Evolutionary conservation across 2,329 filamentous ascomycete species (phyloP), one percentile per base, ranked within the genome.

Genomic region (Cladosporium oxysporum): DNA sequence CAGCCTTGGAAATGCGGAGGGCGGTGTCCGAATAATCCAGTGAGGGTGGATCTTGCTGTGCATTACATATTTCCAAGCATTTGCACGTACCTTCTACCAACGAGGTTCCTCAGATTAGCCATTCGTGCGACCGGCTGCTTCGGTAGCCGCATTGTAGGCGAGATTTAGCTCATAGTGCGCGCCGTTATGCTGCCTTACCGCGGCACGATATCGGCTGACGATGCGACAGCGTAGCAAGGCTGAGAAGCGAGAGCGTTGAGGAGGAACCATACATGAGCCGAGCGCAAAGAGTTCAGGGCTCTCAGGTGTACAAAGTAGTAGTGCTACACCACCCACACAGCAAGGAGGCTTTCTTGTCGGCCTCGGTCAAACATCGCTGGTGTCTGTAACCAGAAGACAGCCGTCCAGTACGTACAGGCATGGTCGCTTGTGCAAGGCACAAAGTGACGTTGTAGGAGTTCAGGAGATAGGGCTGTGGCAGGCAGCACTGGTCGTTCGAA

Each of bases 1-100:
- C 31, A 23, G 55, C 33, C 55, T 58, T 58, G 55, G 55, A 35
- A 41, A 21, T 33, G 55, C 55, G 55, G 55, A 58, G 55, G 16
- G 55, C 55, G 55, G 31, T 58, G 55, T 37, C 52, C 1, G 16
- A 16, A 18, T n/a, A 31, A 55, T 31, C 29, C 29, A 57, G 49
- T 52, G 23, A 29, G 49, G 21, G 31, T 58, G 55, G 52, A 55
- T 21, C n/a, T 33, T 21, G 28, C 3, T 44, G 18, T 21, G 37
- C 18, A 44, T 44, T 44, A 44, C n/a, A n/a, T 5, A 47, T 12
- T 47, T 55, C 52, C 52, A 55, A 55, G 52, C 52, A 55, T 55
- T 21, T 31, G 29, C 28, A 33, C 31, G 52, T 31, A 47, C 41
- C 41, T 8, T 2, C 49, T 16, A 58, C 55, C 55, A 58, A 58